Conservation (phyloP, 192 early-diverging fungal genomes). For the Gigaspora rosea region DNA sequence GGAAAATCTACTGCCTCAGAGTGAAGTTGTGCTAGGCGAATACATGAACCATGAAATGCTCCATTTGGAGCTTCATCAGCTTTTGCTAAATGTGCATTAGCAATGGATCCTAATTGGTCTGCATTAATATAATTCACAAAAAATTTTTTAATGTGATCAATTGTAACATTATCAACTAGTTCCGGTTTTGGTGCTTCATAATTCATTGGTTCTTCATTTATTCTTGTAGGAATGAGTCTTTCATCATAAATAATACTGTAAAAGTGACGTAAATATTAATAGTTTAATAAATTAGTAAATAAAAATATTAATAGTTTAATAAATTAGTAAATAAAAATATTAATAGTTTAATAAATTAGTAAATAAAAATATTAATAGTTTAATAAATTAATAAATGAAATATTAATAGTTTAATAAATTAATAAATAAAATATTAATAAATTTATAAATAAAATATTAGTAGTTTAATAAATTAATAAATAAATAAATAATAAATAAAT, state of each 20-base stretch:
- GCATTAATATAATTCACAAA: slow-evolving; percentile 67
- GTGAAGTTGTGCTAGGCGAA: slow-evolving; percentile 65
- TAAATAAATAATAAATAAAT: not conserved
- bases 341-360: not conserved
- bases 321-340: no score
- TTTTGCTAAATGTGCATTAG: slow-evolving; percentile 65
- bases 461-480: not conserved
- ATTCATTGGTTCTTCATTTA: slow-evolving; percentile 53
- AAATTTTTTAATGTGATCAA: slow-evolving; percentile 55
- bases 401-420: not conserved
- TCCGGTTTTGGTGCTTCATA: slow-evolving; percentile 44
- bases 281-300: not conserved
- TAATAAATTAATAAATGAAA: not conserved
- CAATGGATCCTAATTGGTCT: slow-evolving; percentile 68
- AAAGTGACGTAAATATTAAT: not conserved
- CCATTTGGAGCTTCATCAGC: slow-evolving; percentile 56
- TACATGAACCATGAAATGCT: slow-evolving; percentile 51
- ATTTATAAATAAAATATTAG: not conserved
- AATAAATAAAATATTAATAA: not conserved
- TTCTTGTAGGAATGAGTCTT: slow-evolving; percentile 43
- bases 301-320: no score
- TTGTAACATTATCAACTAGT: slow-evolving; percentile 45
- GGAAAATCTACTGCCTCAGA: slow-evolving; percentile 77
- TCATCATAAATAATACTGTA: slow-evolving; percentile 60
- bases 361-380: not conserved